These are phyloP conservation scores for Acacia pycnantha DNA, from an alignment of 331 rosid species.

Conservation along the genomic window DNA sequence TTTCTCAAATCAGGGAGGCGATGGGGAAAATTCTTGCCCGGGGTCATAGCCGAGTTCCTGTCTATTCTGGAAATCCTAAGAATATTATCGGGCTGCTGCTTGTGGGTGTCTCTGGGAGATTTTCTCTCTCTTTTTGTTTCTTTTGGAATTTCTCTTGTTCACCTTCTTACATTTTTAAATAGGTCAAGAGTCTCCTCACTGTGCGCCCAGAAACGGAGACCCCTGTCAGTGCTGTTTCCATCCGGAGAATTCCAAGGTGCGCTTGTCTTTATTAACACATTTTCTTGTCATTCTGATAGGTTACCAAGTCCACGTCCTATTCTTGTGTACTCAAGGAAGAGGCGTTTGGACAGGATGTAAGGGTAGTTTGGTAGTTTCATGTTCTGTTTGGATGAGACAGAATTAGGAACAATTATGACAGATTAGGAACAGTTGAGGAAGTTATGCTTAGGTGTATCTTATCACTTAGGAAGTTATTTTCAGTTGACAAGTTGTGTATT, in stretches of 20 bases:
- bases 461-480: too few species aligned
- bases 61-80: slow-evolving; percentile 88
- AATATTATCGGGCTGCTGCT: slow-evolving; percentile 89
- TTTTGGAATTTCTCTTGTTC: slow-evolving; percentile 12
- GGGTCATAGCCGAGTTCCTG: slow-evolving; percentile 99
- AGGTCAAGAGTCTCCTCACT: slow-evolving; percentile 97
- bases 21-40: slow-evolving; percentile 98
- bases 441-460: too few species aligned
- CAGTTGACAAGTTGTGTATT: too few species aligned
- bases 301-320: too few species aligned
- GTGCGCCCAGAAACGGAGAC: slow-evolving; percentile 98
- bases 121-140: not conserved
- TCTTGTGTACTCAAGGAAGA: too few species aligned
- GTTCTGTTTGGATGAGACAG: too few species aligned
- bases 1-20: slow-evolving; percentile 78
- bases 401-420: too few species aligned
- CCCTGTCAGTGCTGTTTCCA: slow-evolving; percentile 93
- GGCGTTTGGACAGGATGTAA: too few species aligned
- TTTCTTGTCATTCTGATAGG: slow-evolving; percentile 7
- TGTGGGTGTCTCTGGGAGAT: slow-evolving; percentile 46
- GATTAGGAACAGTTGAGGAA: too few species aligned
- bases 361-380: too few species aligned
- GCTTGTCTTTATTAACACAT: slow-evolving; percentile 27
- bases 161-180: slow-evolving; percentile 31
- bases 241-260: slow-evolving; percentile 94